Conservation (phyloP, 306 rosid genomes). For the Morella rubra region DNA sequence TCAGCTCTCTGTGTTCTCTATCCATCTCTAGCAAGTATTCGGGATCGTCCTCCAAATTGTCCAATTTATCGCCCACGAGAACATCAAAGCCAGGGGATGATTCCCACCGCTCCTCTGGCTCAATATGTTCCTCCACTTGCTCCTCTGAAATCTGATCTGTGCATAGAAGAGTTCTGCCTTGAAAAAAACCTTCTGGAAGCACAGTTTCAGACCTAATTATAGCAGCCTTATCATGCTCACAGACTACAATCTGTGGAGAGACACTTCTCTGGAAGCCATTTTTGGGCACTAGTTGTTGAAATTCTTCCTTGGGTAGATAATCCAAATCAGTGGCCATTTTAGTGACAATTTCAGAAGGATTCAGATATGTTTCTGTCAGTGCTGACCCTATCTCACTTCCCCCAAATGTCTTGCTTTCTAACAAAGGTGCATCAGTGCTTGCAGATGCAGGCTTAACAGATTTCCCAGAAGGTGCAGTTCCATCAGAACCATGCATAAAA, state of each 20-base stretch:
- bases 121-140: conserved; percentile 41
- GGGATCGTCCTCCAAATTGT: conserved; percentile 44
- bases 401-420: conserved; percentile 41
- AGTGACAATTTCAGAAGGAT: conserved; percentile 27
- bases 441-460: conserved; percentile 44
- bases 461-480: conserved; percentile 34
- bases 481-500: conserved; percentile 60
- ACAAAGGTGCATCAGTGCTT: conserved; percentile 31
- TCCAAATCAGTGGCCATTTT: conserved; percentile 29
- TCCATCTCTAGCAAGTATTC: conserved; percentile 49
- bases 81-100: conserved; percentile 92
- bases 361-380: conserved; percentile 22
- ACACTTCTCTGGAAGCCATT: conserved; percentile 33
- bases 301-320: conserved; percentile 39
- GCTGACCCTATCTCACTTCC: conserved; percentile 38
- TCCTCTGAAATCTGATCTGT: conserved; percentile 58
- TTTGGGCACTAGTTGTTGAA: conserved; percentile 27
- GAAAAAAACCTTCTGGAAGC: conserved; percentile 35
- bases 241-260: conserved; percentile 31
- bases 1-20: conserved; percentile 37
- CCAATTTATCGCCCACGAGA: conserved; percentile 62
- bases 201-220: conserved; percentile 37
- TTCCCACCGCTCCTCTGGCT: conserved; percentile 69
- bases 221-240: conserved; percentile 45
- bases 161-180: conserved; percentile 33